Percentiles rank a stretch among this genome's conserved stretches.
phyloP scores from a whole-genome alignment of 2,329 filamentous ascomycete genomes.

The Cladophialophora yegresii region DNA sequence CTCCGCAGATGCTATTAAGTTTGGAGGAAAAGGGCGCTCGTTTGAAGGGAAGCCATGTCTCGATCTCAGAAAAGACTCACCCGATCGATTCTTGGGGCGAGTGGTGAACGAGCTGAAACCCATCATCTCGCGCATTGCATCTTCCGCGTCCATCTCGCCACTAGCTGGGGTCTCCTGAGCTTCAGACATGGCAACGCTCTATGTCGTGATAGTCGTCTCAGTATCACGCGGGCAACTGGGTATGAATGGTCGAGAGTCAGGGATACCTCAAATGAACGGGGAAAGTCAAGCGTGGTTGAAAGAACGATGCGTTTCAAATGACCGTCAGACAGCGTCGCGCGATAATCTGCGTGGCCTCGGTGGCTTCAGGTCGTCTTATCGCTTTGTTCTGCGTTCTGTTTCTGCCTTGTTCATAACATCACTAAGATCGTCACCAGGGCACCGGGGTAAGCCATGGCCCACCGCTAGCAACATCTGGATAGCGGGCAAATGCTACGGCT shows the following conservation, averaged over 20 bases:
- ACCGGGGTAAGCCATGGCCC: neutral
- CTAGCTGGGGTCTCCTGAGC: constrained; percentile 5
- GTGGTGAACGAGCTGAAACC: constrained; percentile 33
- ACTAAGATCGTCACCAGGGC: neutral
- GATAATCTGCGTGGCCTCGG: neutral
- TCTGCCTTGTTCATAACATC: neutral
- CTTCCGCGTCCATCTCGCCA: constrained; percentile 17
- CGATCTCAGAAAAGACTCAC: constrained; percentile 18
- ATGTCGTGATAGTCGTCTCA: neutral
- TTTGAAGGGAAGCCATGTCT: neutral
- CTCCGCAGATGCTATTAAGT: neutral
- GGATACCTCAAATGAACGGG: neutral
- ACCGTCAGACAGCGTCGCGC: neutral
- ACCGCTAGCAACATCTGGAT: neutral
- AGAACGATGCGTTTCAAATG: neutral
- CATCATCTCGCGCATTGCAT: constrained; percentile 33
- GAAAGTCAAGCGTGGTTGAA: neutral
- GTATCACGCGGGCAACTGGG: neutral
- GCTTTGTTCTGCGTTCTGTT: neutral
- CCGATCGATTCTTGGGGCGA: constrained; percentile 20
- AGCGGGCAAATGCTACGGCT: neutral
- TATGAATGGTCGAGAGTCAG: neutral
- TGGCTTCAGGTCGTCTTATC: no score
- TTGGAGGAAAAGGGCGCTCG: neutral
- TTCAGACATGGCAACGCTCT: constrained; percentile 12